Conservation (phyloP, 2,329 filamentous ascomycete species). For the Nothophoma quercina region DNA sequence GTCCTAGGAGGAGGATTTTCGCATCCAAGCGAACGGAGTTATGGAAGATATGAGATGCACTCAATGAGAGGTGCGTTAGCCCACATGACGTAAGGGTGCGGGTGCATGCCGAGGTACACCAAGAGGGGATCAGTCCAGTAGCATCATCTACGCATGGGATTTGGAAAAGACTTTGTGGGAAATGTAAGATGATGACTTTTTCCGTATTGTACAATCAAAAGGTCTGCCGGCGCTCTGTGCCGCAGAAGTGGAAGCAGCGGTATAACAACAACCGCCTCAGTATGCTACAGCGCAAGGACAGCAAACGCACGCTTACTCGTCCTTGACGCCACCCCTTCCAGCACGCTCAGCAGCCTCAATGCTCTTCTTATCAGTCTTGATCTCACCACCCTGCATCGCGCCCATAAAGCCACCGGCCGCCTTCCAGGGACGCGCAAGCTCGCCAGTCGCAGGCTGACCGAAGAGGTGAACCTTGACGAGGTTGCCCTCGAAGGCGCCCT, state of each 20-base stretch:
- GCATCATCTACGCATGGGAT: no score
- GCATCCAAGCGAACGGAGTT: no score
- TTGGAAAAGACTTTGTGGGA: no score
- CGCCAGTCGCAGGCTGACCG: conserved; percentile 83
- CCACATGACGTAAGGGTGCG: conserved; percentile 31
- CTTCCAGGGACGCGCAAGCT: conserved; percentile 97
- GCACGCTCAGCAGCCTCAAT: conserved; percentile 61
- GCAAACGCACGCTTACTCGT: conserved; percentile 52
- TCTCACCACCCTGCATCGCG: conserved; percentile 72
- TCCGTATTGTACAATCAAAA: conserved; percentile 6
- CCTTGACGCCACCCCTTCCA: conserved; percentile 60
- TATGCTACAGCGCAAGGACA: neutral
- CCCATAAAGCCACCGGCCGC: conserved; percentile 81
- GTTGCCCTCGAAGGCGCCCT: conserved; percentile 94
- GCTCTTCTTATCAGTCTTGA: conserved; percentile 81
- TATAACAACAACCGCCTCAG: neutral
- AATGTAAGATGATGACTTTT: neutral
- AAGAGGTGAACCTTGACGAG: conserved; percentile 94
- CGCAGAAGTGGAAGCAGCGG: neutral
- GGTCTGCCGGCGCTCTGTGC: neutral
- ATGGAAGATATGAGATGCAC: neutral
- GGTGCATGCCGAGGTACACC: conserved; percentile 30
- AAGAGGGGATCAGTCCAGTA: no score
- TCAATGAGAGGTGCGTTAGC: conserved; percentile 2
- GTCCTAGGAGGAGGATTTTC: neutral